Evolutionary conservation across 208 protist species (phyloP).

Genomic region (Spironucleus salmonicida): DNA sequence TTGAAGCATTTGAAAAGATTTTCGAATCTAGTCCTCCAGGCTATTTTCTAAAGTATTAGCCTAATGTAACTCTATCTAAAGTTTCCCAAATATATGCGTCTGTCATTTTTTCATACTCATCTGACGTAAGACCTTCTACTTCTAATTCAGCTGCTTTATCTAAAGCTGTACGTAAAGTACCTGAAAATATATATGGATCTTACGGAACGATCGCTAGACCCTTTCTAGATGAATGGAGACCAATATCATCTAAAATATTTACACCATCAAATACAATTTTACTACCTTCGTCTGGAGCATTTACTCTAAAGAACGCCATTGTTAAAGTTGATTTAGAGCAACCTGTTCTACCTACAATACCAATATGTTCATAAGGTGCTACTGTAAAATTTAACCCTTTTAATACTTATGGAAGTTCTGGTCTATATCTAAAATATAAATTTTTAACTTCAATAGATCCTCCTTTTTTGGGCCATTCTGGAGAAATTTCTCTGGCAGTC

Average conservation of each 20-base stretch:
- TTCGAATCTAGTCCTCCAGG: slow-evolving; percentile 9
- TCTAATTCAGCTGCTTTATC: slow-evolving; percentile 30
- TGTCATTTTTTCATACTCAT: not conserved
- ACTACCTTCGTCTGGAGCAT: slow-evolving; percentile 14
- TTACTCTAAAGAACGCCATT: slow-evolving; percentile 40
- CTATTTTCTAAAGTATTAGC: not conserved
- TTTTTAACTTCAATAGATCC: slow-evolving; percentile 33
- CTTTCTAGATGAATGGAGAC: slow-evolving; percentile 26
- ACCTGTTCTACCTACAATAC: slow-evolving; percentile 49
- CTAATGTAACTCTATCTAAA: slow-evolving; percentile 26
- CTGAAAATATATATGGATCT: slow-evolving; percentile 45
- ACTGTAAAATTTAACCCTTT: slow-evolving; percentile 37
- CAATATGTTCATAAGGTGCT: slow-evolving; percentile 40
- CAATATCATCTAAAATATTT: slow-evolving; percentile 32
- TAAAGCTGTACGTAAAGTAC: slow-evolving; percentile 44
- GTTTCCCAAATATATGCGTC: slow-evolving; percentile 34
- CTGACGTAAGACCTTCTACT: not conserved
- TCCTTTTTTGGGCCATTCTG: not conserved
- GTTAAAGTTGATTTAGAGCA: slow-evolving; percentile 45
- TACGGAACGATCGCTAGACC: slow-evolving; percentile 42
- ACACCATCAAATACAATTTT: slow-evolving; percentile 43
- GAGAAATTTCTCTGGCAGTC: not conserved
- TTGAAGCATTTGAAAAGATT: slow-evolving; percentile 1
- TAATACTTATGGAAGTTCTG: slow-evolving; percentile 32
- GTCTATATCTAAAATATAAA: slow-evolving; percentile 40